These are phyloP conservation scores for Plectosphaerella plurivora DNA, from an alignment of 2,329 filamentous ascomycete genomes.

Conservation along the genomic window DNA sequence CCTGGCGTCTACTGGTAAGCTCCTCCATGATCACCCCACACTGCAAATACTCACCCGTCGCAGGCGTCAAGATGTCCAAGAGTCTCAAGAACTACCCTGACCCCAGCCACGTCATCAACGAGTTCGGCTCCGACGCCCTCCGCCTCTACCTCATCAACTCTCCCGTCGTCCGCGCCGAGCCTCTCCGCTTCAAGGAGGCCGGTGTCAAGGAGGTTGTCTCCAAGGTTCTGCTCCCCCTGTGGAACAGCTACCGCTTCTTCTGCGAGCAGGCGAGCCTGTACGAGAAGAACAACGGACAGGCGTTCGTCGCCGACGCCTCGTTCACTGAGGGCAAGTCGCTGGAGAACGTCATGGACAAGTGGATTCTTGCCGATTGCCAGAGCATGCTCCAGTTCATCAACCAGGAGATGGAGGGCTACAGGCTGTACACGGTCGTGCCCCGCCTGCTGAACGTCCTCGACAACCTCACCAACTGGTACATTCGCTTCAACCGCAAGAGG, in stretches of 20 bases:
- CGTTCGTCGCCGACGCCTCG: slow-evolving; percentile 74
- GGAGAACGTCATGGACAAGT: slow-evolving; percentile 90
- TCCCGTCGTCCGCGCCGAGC: slow-evolving; percentile 87
- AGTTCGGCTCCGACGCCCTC: slow-evolving; percentile 88
- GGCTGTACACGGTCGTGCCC: slow-evolving; percentile 88
- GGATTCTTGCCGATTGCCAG: slow-evolving; percentile 91
- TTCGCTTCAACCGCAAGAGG: slow-evolving; percentile 86
- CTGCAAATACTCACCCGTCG: not conserved
- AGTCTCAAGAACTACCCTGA: slow-evolving; percentile 95
- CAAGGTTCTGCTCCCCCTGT: slow-evolving; percentile 83
- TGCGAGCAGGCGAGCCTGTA: slow-evolving; percentile 79
- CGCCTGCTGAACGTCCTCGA: slow-evolving; percentile 80
- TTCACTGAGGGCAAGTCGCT: slow-evolving; percentile 62
- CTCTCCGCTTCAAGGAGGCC: slow-evolving; percentile 82
- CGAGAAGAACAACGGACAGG: slow-evolving; percentile 76
- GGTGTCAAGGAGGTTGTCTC: slow-evolving; percentile 94
- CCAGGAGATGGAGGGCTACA: slow-evolving; percentile 82
- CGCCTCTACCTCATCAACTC: slow-evolving; percentile 97
- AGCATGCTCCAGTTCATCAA: slow-evolving; percentile 89
- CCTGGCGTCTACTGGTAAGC: slow-evolving; percentile 85
- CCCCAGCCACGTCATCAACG: slow-evolving; percentile 74
- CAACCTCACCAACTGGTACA: slow-evolving; percentile 98
- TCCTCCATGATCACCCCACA: not conserved
- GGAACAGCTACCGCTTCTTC: slow-evolving; percentile 98
- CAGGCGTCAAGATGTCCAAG: slow-evolving; percentile 80